Percentiles rank a stretch among this genome's conserved stretches.
Evolutionary conservation across 2,329 filamentous ascomycete species (phyloP).

Genomic region (Ampelomyces quisqualis): DNA sequence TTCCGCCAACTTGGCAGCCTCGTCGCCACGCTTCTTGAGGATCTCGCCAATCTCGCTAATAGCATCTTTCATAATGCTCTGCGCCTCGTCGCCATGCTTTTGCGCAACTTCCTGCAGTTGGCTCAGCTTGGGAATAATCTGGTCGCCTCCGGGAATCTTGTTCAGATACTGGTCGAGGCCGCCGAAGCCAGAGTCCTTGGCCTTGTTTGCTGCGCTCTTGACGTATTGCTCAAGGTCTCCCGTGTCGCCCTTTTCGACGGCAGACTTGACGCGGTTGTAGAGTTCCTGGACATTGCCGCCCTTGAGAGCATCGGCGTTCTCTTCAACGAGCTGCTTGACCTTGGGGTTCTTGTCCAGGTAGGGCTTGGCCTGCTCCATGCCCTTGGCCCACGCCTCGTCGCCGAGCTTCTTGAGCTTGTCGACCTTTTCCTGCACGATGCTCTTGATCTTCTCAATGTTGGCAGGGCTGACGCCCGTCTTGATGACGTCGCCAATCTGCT

Average conservation of each 20-base stretch:
- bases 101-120: slow-evolving; percentile 65
- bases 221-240: slow-evolving; percentile 63
- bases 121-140: slow-evolving; percentile 66
- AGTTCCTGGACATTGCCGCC: slow-evolving; percentile 65
- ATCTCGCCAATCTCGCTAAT: slow-evolving; percentile 39
- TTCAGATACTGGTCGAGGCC: slow-evolving; percentile 64
- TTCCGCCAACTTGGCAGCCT: slow-evolving; percentile 35
- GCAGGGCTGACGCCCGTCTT: slow-evolving; percentile 61
- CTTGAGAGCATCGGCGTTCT: slow-evolving; percentile 69
- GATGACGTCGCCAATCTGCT: slow-evolving; percentile 64
- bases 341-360: slow-evolving; percentile 75
- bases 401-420: slow-evolving; percentile 67
- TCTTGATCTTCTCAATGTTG: slow-evolving; percentile 57
- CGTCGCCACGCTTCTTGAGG: slow-evolving; percentile 38
- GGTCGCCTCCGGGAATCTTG: slow-evolving; percentile 63
- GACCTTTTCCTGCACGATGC: slow-evolving; percentile 68
- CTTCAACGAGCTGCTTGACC: slow-evolving; percentile 69
- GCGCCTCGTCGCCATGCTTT: slow-evolving; percentile 68
- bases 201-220: slow-evolving; percentile 59
- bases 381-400: slow-evolving; percentile 72
- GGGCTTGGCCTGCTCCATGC: slow-evolving; percentile 68
- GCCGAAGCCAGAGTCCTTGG: slow-evolving; percentile 54
- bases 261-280: slow-evolving; percentile 62
- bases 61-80: slow-evolving; percentile 67
- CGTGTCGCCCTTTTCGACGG: slow-evolving; percentile 62